Conservation (phyloP, 2,329 filamentous ascomycete species). For the Nemania abortiva region DNA sequence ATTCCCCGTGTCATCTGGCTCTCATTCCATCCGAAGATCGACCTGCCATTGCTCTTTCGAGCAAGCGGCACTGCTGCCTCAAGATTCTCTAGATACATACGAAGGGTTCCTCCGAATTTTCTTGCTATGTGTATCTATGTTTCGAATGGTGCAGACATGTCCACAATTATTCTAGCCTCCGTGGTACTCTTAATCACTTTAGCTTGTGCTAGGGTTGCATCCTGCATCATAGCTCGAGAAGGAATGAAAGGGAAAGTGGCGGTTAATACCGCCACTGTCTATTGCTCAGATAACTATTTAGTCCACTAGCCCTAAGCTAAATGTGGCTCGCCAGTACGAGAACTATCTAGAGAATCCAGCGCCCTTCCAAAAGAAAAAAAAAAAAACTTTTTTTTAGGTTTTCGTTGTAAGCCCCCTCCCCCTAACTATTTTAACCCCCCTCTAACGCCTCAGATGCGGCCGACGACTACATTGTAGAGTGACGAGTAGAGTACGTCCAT, state of each 20-base stretch:
- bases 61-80: background rate
- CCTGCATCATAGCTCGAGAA: background rate
- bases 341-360: slow-evolving; percentile 46
- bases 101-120: slow-evolving; percentile 4
- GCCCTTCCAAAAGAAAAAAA: slow-evolving; percentile 42
- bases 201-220: background rate
- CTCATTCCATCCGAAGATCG: slow-evolving; percentile 59
- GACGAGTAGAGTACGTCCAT: slow-evolving; percentile 8
- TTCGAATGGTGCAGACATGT: slow-evolving; percentile 26
- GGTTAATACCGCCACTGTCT: slow-evolving; percentile 36
- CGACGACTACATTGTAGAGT: slow-evolving; percentile 6
- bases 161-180: background rate
- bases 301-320: slow-evolving; percentile 41
- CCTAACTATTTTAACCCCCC: background rate
- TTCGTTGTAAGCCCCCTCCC: slow-evolving; percentile 22
- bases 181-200: background rate
- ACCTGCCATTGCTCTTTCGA: slow-evolving; percentile 27
- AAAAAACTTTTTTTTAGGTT: slow-evolving; percentile 42
- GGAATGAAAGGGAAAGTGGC: slow-evolving; percentile 45
- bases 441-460: background rate
- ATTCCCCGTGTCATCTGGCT: slow-evolving; percentile 55
- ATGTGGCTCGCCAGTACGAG: slow-evolving; percentile 42
- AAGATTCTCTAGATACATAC: slow-evolving; percentile 23
- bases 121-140: slow-evolving; percentile 25
- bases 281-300: slow-evolving; percentile 51